Evolutionary conservation across 2,329 filamentous ascomycete species (phyloP).

Genomic region (Neofusicoccum parvum): DNA sequence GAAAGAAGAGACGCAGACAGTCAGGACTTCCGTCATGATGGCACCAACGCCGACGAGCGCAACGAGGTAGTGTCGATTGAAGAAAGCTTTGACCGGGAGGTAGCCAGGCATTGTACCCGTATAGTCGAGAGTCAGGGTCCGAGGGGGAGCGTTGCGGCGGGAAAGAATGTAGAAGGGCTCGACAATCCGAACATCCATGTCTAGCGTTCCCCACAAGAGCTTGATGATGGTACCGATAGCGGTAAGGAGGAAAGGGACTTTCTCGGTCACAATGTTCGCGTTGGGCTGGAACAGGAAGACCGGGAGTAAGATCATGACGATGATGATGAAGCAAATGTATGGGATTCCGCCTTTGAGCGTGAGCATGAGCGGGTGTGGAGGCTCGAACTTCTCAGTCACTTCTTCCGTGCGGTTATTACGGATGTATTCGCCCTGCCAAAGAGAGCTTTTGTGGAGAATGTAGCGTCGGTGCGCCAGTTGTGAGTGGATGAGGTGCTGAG

Average conservation of each 20-base stretch:
- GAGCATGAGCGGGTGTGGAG: conserved; percentile 69
- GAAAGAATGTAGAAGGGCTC: conserved; percentile 75
- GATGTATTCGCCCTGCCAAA: conserved; percentile 65
- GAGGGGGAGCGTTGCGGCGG: conserved; percentile 64
- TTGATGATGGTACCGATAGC: conserved; percentile 67
- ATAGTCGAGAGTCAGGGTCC: conserved; percentile 71
- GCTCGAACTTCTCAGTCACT: conserved; percentile 49
- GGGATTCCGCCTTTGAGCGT: conserved; percentile 61
- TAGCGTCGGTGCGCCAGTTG: conserved; percentile 69
- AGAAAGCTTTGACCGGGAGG: conserved; percentile 62
- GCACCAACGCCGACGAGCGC: conserved; percentile 71
- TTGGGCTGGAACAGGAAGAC: conserved; percentile 63
- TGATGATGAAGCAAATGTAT: conserved; percentile 60
- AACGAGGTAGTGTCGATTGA: conserved; percentile 67
- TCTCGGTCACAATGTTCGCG: conserved; percentile 58
- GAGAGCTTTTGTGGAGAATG: conserved; percentile 68
- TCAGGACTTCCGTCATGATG: conserved; percentile 72
- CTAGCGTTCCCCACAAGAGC: conserved; percentile 68
- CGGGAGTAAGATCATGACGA: conserved; percentile 62
- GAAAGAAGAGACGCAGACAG: conserved; percentile 68
- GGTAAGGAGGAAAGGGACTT: conserved; percentile 67
- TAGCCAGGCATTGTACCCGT: conserved; percentile 70
- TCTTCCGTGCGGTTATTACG: conserved; percentile 49
- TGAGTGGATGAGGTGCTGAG: conserved; percentile 67
- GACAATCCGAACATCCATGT: conserved; percentile 71